A percentile compares a stretch with the other conserved stretches of the same genome.
These are phyloP conservation scores for Boletus chippewaensis DNA, from an alignment of 1,284 basidiomycete genomes.

Conservation along the genomic window DNA sequence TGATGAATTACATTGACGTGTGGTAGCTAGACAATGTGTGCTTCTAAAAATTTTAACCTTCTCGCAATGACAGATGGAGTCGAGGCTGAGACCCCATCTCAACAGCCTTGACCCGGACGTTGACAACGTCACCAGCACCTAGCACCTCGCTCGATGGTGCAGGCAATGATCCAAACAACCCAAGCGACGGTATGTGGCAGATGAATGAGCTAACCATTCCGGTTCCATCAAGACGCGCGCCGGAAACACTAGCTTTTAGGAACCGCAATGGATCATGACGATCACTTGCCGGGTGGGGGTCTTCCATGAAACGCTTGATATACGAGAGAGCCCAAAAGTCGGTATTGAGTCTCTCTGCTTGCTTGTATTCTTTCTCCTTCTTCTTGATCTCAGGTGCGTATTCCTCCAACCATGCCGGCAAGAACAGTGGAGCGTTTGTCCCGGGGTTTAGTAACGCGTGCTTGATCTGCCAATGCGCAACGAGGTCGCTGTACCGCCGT, in stretches of 20 bases:
- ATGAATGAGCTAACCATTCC: slow-evolving; percentile 9
- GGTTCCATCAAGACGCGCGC: slow-evolving; percentile 11
- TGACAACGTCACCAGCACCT: slow-evolving; percentile 22
- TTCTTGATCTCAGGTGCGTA: slow-evolving; percentile 31
- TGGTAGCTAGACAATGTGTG: neutral
- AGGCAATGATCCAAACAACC: slow-evolving; percentile 19
- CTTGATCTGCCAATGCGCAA: slow-evolving; percentile 95
- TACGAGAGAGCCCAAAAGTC: slow-evolving; percentile 44
- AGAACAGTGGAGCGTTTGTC: slow-evolving; percentile 36
- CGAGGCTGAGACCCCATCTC: slow-evolving; percentile 24
- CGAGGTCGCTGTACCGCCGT: slow-evolving; percentile 78
- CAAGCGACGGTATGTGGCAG: slow-evolving; percentile 27
- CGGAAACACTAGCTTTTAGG: slow-evolving; percentile 24
- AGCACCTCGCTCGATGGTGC: slow-evolving; percentile 7
- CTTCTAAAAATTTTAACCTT: neutral
- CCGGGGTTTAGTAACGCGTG: slow-evolving; percentile 50
- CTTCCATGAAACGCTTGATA: slow-evolving; percentile 30
- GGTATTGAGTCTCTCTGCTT: slow-evolving; percentile 26
- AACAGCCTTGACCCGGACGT: slow-evolving; percentile 21
- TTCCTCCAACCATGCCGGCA: slow-evolving; percentile 37
- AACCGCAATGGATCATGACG: slow-evolving; percentile 24
- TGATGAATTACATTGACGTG: neutral
- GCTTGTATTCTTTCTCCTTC: slow-evolving; percentile 28
- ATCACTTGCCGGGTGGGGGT: slow-evolving; percentile 17
- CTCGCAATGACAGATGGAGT: slow-evolving; percentile 15